Evolutionary conservation across 495 filamentous ascomycete species (phyloP).

Genomic region (Oleoguttula mirabilis): DNA sequence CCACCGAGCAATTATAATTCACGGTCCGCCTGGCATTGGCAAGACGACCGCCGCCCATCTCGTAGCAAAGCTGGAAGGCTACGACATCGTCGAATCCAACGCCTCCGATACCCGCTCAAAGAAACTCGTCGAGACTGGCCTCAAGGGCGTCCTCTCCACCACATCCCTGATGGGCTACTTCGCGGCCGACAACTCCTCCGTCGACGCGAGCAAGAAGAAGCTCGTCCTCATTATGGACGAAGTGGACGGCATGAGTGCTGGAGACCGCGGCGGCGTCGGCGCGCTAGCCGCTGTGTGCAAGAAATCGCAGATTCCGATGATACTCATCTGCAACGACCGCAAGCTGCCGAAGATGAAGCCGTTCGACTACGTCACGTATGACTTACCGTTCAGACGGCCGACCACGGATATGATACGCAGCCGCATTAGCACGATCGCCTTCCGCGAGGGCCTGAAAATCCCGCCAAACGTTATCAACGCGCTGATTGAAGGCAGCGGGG

Average conservation of each 20-base stretch:
- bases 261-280: constrained; percentile 90
- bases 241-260: constrained; percentile 97
- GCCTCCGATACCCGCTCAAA: constrained; percentile 97
- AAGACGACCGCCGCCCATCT: constrained; percentile 97
- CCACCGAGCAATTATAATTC: constrained; percentile 77
- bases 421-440: constrained; percentile 86
- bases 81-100: constrained; percentile 87
- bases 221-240: constrained; percentile 97
- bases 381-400: constrained; percentile 78
- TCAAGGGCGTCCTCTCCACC: constrained; percentile 82
- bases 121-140: constrained; percentile 79
- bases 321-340: constrained; percentile 95
- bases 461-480: constrained; percentile 80
- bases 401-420: constrained; percentile 80
- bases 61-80: constrained; percentile 84
- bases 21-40: constrained; percentile 90
- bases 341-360: constrained; percentile 93
- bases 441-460: constrained; percentile 77
- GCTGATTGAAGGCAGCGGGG: constrained; percentile 84
- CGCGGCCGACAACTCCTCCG: constrained; percentile 47
- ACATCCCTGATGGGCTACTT: constrained; percentile 88
- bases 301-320: constrained; percentile 88
- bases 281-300: constrained; percentile 87
- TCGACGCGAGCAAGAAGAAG: constrained; percentile 74
- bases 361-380: constrained; percentile 72